Conservation (phyloP, 768 basidiomycete species). For the Amanita fuliginea region DNA sequence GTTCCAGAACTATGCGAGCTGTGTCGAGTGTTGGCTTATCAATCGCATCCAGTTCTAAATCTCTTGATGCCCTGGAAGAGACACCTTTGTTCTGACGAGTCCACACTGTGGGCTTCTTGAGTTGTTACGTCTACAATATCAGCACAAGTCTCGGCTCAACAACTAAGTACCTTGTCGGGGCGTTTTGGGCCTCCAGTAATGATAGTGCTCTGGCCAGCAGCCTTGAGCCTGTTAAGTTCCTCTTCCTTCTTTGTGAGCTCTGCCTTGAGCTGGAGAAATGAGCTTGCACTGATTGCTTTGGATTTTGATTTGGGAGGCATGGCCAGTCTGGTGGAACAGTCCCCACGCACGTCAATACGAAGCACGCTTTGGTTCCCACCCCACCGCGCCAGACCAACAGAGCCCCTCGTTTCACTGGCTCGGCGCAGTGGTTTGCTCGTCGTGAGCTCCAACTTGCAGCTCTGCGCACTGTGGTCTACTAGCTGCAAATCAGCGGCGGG, state of each 20-base stretch:
- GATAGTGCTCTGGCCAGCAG: constrained; percentile 39
- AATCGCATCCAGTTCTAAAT: constrained; percentile 60
- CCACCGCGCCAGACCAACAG: too few species aligned
- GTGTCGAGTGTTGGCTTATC: constrained; percentile 64
- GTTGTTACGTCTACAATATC: constrained; percentile 2
- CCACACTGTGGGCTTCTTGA: constrained; percentile 73
- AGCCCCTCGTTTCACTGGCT: too few species aligned
- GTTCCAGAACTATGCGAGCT: constrained; percentile 58
- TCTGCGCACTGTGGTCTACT: too few species aligned
- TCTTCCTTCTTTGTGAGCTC: constrained; percentile 55
- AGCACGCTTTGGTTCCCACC: too few species aligned
- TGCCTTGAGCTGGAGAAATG: constrained; percentile 77
- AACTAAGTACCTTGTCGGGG: constrained; percentile 51
- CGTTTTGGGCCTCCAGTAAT: constrained; percentile 53
- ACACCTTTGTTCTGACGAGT: constrained; percentile 68
- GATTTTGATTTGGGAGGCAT: constrained; percentile 55
- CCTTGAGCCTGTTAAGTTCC: constrained; percentile 47
- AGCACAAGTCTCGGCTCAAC: not conserved
- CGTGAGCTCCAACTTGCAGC: not conserved
- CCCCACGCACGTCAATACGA: not conserved
- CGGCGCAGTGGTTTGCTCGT: not conserved
- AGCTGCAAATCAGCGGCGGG: too few species aligned
- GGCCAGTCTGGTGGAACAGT: not conserved
- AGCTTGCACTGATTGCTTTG: constrained; percentile 58
- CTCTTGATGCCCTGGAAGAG: constrained; percentile 46